These are phyloP conservation scores for Xylaria longipes DNA, from an alignment of 495 filamentous ascomycete genomes.

Conservation along the genomic window DNA sequence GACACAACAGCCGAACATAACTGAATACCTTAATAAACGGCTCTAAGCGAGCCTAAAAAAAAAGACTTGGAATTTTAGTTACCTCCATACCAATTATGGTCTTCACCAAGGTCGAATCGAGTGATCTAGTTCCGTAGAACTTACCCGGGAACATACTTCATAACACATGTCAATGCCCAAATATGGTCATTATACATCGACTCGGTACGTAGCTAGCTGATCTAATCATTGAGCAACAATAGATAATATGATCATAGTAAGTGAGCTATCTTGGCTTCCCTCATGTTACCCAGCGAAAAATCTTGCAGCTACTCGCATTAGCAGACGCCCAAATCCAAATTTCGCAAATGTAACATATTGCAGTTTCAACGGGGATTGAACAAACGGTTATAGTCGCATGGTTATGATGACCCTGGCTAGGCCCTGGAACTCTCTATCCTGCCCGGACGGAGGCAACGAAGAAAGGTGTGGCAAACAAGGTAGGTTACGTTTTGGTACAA, in stretches of 20 bases:
- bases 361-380: background rate
- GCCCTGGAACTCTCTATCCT: background rate
- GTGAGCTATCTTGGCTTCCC: background rate
- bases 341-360: too few relatives aligned
- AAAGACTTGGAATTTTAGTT: background rate
- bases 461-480: background rate
- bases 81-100: background rate
- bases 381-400: background rate
- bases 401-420: background rate
- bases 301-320: background rate
- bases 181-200: background rate
- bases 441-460: background rate
- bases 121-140: background rate
- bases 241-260: background rate
- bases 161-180: background rate
- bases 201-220: background rate
- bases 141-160: background rate
- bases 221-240: background rate
- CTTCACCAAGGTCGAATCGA: background rate
- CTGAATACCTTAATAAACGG: background rate
- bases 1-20: background rate
- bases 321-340: background rate
- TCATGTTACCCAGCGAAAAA: background rate
- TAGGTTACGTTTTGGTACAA: constrained; percentile 10
- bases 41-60: background rate